Conservation (phyloP, 2,329 filamentous ascomycete species). For the Colletotrichum spaethianum region DNA sequence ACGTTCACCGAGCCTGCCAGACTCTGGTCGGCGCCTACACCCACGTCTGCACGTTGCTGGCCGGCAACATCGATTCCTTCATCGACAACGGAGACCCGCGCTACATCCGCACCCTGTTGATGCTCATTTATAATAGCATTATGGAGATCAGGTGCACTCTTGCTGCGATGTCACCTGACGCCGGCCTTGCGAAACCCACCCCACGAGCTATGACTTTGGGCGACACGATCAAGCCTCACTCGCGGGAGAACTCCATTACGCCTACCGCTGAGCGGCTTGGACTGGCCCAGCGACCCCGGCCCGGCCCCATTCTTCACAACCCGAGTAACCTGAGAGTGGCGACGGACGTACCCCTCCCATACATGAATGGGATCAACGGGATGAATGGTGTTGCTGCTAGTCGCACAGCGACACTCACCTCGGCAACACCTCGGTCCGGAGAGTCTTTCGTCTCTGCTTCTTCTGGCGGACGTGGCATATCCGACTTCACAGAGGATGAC, state of each 20-base stretch:
- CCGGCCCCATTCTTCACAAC: conserved; percentile 60
- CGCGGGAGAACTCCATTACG: conserved; percentile 67
- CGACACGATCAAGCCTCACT: conserved; percentile 66
- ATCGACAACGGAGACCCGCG: conserved; percentile 76
- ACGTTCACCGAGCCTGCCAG: conserved; percentile 73
- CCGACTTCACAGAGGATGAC: conserved; percentile 83
- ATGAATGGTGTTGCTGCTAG: conserved; percentile 55
- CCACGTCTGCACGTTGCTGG: conserved; percentile 74
- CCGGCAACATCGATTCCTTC: conserved; percentile 74
- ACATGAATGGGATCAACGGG: conserved; percentile 65
- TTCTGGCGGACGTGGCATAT: conserved; percentile 64
- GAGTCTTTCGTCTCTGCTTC: conserved; percentile 80
- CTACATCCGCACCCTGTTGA: conserved; percentile 75
- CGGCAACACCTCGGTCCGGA: conserved; percentile 83
- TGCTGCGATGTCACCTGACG: conserved; percentile 49
- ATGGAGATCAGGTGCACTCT: conserved; percentile 75
- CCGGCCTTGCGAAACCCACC: conserved; percentile 44
- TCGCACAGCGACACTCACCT: conserved; percentile 67
- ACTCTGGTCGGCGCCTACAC: conserved; percentile 76
- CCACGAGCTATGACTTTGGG: conserved; percentile 47
- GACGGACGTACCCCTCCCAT: conserved; percentile 66
- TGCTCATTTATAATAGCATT: conserved; percentile 76
- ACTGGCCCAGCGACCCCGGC: conserved; percentile 53
- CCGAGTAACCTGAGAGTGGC: conserved; percentile 70
- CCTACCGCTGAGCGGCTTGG: conserved; percentile 65